Base-by-base conservation (phyloP, 2,329 filamentous ascomycete genomes). In the Lojkania enalia region DNA sequence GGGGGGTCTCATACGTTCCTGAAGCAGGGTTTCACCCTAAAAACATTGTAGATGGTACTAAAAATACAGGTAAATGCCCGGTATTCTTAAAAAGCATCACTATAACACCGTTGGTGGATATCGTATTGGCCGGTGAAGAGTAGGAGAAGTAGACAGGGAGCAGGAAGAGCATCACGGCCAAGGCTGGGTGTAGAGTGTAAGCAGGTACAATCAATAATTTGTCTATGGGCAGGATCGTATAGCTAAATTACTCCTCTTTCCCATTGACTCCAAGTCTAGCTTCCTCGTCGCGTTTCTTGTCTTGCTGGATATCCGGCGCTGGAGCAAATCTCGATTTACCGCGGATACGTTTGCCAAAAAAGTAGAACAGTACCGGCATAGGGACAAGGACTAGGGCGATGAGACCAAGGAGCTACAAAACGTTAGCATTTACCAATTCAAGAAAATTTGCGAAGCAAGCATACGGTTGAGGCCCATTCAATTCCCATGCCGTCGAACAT, bases 401-500 rank as follows among this genome's bases (percentile, higher is more conserved):
- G 39, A 67, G 73, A 1, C 75, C 75, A 1, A 77, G 63, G 11
- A 77, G 48, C 18, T 51, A 37, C 30, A 9, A 11, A 21, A 20
- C 9, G 18, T 36, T 9, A 20, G 16, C 15, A 21, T 16, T 20
- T 21, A 19, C 9, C 33, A 31, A 4, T 12, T 4, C 19, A 11
- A 29, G 23, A 30, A 20, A 2, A 20, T 16, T 12, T 11, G 15
- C 13, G 30, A 20, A 27, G 20, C n/a, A 5, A 25, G 29, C 33
- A 15, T 38, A 51, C 50, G 2, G 73, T 75, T 35, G 63, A 57
- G 1, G 73, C 73, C 70, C 73, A 77, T 42, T 78, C 58, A 5
- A 79, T 72, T 5, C 77, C 77, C 63, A 79, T 74, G 19, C 73
- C 73, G 5, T 79, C 47, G 52, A 79, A 79, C 78, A 81, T 80